A percentile compares a stretch with the other conserved stretches of the same genome.
phyloP scores from a whole-genome alignment of 2,329 filamentous ascomycete genomes.

The Volutella citrinella region DNA sequence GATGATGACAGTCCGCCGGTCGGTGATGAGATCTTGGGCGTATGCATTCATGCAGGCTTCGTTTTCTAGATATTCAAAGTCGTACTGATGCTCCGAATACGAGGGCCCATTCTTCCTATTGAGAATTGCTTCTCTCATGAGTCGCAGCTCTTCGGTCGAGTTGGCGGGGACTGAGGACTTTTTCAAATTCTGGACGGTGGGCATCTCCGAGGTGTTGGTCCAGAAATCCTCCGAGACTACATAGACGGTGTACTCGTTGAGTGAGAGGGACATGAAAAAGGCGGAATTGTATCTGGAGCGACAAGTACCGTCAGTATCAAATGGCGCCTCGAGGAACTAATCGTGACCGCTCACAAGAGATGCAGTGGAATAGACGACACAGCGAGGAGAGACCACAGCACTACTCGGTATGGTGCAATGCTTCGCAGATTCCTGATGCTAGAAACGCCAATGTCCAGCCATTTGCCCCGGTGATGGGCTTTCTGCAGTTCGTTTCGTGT shows the following conservation, averaged over 20 bases:
- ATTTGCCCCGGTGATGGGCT: constrained; percentile 6
- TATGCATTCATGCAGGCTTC: constrained; percentile 1
- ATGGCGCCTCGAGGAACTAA: background rate
- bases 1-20: background rate
- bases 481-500: constrained; percentile 26
- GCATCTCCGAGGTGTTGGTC: background rate
- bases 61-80: too few relatives aligned
- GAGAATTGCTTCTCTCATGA: too few relatives aligned
- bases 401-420: background rate
- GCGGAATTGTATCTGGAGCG: constrained; percentile 4
- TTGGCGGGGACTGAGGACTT: too few relatives aligned
- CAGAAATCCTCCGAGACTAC: constrained; percentile 8
- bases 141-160: too few relatives aligned
- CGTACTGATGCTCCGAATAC: too few relatives aligned
- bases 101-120: too few relatives aligned
- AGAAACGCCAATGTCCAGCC: constrained; percentile 14
- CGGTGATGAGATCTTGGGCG: background rate
- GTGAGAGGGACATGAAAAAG: background rate
- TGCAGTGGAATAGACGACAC: constrained; percentile 5
- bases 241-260: constrained; percentile 2
- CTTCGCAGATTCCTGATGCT: constrained; percentile 8
- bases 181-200: too few relatives aligned
- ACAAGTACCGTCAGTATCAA: background rate
- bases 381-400: constrained; percentile 1
- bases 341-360: background rate